phyloP scores from a whole-genome alignment of 306 rosid genomes.

The Inga laurina region DNA sequence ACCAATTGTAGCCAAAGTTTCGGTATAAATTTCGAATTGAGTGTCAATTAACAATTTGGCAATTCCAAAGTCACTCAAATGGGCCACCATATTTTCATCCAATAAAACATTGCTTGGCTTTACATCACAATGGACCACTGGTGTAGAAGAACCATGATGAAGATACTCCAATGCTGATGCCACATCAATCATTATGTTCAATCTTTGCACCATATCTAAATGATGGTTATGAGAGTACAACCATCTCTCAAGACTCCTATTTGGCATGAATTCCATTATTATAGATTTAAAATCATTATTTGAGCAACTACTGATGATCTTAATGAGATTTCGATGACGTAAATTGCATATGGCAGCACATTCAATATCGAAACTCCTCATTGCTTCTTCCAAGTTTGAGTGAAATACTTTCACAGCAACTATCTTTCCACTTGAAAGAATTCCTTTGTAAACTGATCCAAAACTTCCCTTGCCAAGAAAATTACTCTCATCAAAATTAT shows the following conservation, averaged over 20 bases:
- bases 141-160: not conserved
- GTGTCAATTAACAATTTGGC: not conserved
- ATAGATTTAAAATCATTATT: not conserved
- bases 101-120: not conserved
- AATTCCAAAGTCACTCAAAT: conserved; percentile 4
- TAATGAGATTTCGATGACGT: not conserved
- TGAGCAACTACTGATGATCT: not conserved
- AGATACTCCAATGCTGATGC: not conserved
- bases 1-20: not conserved
- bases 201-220: not conserved
- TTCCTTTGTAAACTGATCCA: not conserved
- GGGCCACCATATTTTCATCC: conserved; percentile 2
- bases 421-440: not conserved
- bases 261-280: conserved; percentile 6
- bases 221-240: not conserved
- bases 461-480: not conserved
- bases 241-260: not conserved
- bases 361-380: not conserved
- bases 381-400: not conserved
- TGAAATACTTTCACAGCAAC: not conserved
- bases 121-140: not conserved
- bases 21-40: not conserved
- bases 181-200: conserved; percentile 5
- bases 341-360: not conserved
- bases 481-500: not conserved